Percentiles rank a stretch among this genome's conserved stretches.
Evolutionary conservation across 116 monocot species (phyloP).

Genomic region (Phalaenopsis hybrid): DNA sequence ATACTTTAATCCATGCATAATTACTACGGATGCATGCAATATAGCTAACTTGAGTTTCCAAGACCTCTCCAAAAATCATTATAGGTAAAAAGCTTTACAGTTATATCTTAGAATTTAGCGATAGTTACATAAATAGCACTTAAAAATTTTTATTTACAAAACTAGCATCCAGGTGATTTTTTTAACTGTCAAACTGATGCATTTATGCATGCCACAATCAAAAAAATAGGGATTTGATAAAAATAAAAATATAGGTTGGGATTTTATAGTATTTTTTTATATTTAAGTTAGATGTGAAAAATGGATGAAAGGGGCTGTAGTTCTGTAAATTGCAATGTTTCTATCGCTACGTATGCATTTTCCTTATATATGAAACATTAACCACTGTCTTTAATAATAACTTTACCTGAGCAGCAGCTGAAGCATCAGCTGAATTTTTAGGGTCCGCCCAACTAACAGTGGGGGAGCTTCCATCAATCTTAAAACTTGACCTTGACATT

Average conservation of each 20-base stretch:
- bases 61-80: background rate
- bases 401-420: slow-evolving; percentile 90
- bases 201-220: too few species aligned
- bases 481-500: slow-evolving; percentile 68
- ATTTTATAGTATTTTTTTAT: too few species aligned
- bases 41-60: background rate
- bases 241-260: too few species aligned
- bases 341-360: too few species aligned
- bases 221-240: too few species aligned
- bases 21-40: background rate
- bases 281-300: too few species aligned
- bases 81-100: background rate
- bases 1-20: background rate
- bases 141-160: too few species aligned
- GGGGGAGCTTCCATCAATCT: slow-evolving; percentile 75
- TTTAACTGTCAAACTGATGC: too few species aligned
- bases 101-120: background rate
- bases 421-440: slow-evolving; percentile 68
- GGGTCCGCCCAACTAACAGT: slow-evolving; percentile 97
- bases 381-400: background rate
- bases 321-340: too few species aligned
- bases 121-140: too few species aligned
- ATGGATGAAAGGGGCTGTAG: too few species aligned
- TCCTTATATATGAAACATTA: background rate
- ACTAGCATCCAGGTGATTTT: too few species aligned